Evolutionary conservation across 371 early-diverging fungal genomes (phyloP).

Genomic region (Apophysomyces sp.): DNA sequence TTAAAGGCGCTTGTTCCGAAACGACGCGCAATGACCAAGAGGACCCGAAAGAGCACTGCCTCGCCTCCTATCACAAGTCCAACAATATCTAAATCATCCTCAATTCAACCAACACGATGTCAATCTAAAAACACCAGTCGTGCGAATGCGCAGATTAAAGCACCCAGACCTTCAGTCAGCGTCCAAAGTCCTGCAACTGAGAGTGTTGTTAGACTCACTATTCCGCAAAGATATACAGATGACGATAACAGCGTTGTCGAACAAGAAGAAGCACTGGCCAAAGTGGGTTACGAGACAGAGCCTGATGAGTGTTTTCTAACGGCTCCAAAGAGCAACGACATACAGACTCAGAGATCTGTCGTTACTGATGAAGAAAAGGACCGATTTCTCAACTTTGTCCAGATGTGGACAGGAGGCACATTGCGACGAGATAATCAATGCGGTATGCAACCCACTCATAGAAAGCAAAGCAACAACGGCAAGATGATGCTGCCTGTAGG

Average conservation of each 20-base stretch:
- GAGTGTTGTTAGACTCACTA: background rate
- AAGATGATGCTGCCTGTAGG: background rate
- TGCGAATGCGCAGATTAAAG: background rate
- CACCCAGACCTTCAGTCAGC: background rate
- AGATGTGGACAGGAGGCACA: background rate
- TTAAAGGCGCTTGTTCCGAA: conserved; percentile 11
- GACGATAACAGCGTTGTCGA: background rate
- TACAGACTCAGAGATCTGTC: background rate
- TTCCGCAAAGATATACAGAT: background rate
- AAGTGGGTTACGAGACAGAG: background rate
- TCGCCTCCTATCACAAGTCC: background rate
- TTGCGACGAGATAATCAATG: background rate
- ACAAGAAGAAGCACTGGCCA: background rate
- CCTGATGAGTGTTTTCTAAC: background rate
- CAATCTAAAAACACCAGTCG: background rate
- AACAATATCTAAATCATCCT: background rate
- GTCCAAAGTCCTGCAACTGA: background rate
- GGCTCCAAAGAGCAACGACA: background rate
- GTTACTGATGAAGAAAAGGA: background rate
- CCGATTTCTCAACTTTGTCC: background rate
- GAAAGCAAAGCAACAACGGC: background rate
- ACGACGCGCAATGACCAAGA: background rate
- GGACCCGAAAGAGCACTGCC: background rate
- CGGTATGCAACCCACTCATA: background rate
- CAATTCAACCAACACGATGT: background rate